phyloP scores from a whole-genome alignment of 164 flowering plant species.

The Aristolochia contorta region DNA sequence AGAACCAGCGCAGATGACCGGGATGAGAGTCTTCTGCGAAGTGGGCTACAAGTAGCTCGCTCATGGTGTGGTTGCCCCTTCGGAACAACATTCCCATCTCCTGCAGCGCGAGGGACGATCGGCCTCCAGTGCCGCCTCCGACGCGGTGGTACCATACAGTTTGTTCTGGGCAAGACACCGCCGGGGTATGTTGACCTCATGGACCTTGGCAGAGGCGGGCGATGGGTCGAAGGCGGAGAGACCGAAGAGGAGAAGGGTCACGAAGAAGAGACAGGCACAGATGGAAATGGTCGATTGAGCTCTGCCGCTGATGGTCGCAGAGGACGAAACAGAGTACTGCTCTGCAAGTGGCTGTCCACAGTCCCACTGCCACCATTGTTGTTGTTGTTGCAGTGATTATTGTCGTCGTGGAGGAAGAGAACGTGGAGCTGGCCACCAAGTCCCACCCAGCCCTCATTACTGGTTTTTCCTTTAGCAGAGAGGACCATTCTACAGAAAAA shows the following conservation, averaged over 20 bases:
- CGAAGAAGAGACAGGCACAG: slow-evolving; percentile 47
- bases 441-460: slow-evolving; percentile 13
- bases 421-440: slow-evolving; percentile 47
- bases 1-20: slow-evolving; percentile 37
- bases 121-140: neutral
- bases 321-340: neutral
- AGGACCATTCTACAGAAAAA: slow-evolving; percentile 8
- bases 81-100: slow-evolving; percentile 61
- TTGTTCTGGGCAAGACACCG: slow-evolving; percentile 19
- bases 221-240: slow-evolving; percentile 42
- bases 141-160: neutral
- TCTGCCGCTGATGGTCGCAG: slow-evolving; percentile 23
- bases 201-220: slow-evolving; percentile 1
- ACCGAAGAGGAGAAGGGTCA: slow-evolving; percentile 67
- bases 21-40: slow-evolving; percentile 25
- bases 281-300: slow-evolving; percentile 75
- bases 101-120: slow-evolving; percentile 42
- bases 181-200: slow-evolving; percentile 12
- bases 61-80: slow-evolving; percentile 61
- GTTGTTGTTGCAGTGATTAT: too few species aligned
- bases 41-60: slow-evolving; percentile 68
- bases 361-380: neutral
- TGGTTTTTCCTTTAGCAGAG: slow-evolving; percentile 4
- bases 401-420: slow-evolving; percentile 49
- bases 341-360: slow-evolving; percentile 8